Base-by-base conservation (phyloP, 2,329 filamentous ascomycete species). In the Thermomyces lanuginosus region DNA sequence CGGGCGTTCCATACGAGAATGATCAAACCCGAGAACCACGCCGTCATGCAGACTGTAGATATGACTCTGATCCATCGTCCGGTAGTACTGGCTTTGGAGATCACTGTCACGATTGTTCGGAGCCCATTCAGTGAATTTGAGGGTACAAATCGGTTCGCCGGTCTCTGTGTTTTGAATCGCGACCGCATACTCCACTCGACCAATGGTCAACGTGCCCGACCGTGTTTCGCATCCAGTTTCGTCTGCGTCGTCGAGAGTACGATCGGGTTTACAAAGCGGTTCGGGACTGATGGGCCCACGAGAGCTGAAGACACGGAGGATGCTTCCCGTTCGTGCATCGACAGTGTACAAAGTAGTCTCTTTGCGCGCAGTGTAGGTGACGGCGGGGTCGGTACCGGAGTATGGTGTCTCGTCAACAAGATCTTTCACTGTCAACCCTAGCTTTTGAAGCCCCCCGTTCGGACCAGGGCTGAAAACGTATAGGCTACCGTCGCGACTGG, bases 61-160 rank as follows among this genome's bases (percentile, higher is more conserved):
- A 53, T 95, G 93, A 34, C 77, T 78, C 39, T 79, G 74, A 48
- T 95, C 84, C 46, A 84, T 75, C 1, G 83, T 82, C 7, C 63
- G 57, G 8, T 67, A 68, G 44, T 95, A 89, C 45, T 95, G 82
- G 26, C 69, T 69, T 42, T 82, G 74, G 5, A 98, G 69, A 47
- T 98, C 89, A 36, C 70, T 70, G 51, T 98, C 86, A 34, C 75
- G 79, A 32, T 77, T 91, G 51, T 98, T 98, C 8, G 84, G 80
- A 1, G 73, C 75, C 89, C 89, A 98, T 50, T 98, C 89, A 7
- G 82, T 78, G 46, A 91, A 98, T 38, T 73, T 84, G 39, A 98
- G 69, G 0, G 81, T 92, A 43, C 83, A 92, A 35, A 98, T 76
- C 5, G 72, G 69, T 32, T 76, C 69, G 1, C 76, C 75, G 3